A percentile compares a stretch with the other conserved stretches of the same genome.
phyloP scores from a whole-genome alignment of 2,329 filamentous ascomycete species.

The Domatiomyces globalis region DNA sequence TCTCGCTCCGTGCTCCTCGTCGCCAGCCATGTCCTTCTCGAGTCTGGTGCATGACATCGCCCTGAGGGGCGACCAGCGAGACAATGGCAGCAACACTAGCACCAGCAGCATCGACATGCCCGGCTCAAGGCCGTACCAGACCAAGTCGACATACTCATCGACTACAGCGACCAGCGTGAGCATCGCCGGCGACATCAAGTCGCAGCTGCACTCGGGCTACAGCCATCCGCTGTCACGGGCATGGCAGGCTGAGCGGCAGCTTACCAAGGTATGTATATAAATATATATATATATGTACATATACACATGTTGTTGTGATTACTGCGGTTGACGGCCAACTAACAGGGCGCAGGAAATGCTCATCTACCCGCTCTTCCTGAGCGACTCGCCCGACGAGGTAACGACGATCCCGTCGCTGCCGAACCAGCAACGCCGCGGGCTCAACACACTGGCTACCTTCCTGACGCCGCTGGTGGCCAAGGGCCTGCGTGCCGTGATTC shows the following conservation, averaged over 20 bases:
- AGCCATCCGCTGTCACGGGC: slow-evolving; percentile 63
- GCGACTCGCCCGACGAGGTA: slow-evolving; percentile 87
- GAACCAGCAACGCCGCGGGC: slow-evolving; percentile 72
- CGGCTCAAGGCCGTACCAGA: slow-evolving; percentile 19
- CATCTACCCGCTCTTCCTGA: slow-evolving; percentile 93
- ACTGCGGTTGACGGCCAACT: background rate
- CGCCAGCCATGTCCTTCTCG: slow-evolving; percentile 33
- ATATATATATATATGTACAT: too few relatives aligned
- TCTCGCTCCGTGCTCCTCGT: background rate
- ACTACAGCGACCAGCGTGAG: slow-evolving; percentile 38
- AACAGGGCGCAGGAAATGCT: slow-evolving; percentile 64
- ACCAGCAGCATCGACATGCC: slow-evolving; percentile 22
- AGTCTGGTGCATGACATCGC: slow-evolving; percentile 37
- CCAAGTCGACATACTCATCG: slow-evolving; percentile 24
- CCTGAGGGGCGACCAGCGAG: slow-evolving; percentile 27
- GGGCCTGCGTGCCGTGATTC: slow-evolving; percentile 80
- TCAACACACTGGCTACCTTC: slow-evolving; percentile 75
- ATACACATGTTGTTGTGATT: too few relatives aligned
- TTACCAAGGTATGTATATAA: slow-evolving; percentile 56
- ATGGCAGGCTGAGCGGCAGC: slow-evolving; percentile 72
- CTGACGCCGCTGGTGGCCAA: slow-evolving; percentile 77
- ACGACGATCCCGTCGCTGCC: slow-evolving; percentile 79
- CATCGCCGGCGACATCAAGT: slow-evolving; percentile 55
- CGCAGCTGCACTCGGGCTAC: slow-evolving; percentile 71
- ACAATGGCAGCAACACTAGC: slow-evolving; percentile 9